Evolutionary conservation across 1,284 basidiomycete species (phyloP).

Genomic region (Ganoderma lingzhi): DNA sequence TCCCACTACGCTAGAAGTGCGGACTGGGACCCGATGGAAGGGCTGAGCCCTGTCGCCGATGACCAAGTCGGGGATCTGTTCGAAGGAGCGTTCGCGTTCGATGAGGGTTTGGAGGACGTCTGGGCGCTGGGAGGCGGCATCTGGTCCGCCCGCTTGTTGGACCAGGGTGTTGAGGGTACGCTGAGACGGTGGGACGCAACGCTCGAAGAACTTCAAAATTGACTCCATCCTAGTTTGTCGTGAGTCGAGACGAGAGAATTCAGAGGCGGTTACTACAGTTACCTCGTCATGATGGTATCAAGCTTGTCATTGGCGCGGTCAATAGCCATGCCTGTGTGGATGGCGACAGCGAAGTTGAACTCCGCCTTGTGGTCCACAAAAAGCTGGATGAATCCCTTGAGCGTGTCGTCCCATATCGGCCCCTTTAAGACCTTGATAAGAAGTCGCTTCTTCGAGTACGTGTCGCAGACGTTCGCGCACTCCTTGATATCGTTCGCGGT

Average conservation of each 20-base stretch:
- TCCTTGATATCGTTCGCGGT: slow-evolving; percentile 42
- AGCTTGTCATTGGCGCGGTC: slow-evolving; percentile 45
- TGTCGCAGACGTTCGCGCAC: slow-evolving; percentile 44
- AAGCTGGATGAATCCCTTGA: slow-evolving; percentile 43
- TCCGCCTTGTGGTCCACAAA: slow-evolving; percentile 46
- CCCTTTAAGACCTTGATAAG: slow-evolving; percentile 49
- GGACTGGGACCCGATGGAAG: neutral
- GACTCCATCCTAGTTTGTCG: slow-evolving; percentile 21
- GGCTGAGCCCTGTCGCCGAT: neutral
- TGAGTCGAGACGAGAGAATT: neutral
- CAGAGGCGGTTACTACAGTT: neutral
- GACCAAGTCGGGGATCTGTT: neutral
- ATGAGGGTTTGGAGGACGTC: slow-evolving; percentile 28
- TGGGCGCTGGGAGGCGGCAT: slow-evolving; percentile 27
- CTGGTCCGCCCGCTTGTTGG: slow-evolving; percentile 30
- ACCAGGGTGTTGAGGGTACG: slow-evolving; percentile 24
- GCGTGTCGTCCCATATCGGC: slow-evolving; percentile 46
- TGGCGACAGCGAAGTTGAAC: slow-evolving; percentile 42
- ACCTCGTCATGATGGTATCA: slow-evolving; percentile 33
- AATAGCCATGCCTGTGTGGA: slow-evolving; percentile 46
- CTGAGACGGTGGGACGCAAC: slow-evolving; percentile 26
- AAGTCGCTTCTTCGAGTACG: slow-evolving; percentile 41
- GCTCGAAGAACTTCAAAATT: slow-evolving; percentile 29
- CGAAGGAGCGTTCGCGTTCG: slow-evolving; percentile 1
- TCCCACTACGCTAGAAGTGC: neutral